These are phyloP conservation scores for Puccinia brachypodii DNA, from an alignment of 1,284 basidiomycete species.

Conservation along the genomic window DNA sequence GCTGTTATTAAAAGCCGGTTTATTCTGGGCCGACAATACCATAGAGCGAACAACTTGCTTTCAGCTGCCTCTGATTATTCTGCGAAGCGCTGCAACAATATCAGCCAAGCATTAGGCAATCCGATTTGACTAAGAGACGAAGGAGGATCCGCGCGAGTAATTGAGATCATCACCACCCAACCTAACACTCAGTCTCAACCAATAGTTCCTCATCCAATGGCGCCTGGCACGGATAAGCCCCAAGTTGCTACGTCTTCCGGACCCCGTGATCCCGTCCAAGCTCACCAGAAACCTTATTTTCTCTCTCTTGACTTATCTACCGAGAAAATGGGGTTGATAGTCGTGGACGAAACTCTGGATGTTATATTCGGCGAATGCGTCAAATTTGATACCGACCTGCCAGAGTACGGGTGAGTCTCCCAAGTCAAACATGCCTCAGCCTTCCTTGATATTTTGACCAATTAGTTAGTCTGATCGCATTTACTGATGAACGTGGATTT, in stretches of 20 bases:
- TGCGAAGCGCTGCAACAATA: not conserved
- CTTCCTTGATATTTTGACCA: slow-evolving; percentile 25
- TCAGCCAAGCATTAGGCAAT: slow-evolving; percentile 8
- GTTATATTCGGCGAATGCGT: slow-evolving; percentile 73
- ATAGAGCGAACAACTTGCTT: not conserved
- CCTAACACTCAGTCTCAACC: not conserved
- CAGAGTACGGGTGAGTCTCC: slow-evolving; percentile 79
- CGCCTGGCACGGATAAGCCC: not conserved
- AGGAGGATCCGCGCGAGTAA: not conserved
- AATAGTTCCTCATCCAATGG: slow-evolving; percentile 22
- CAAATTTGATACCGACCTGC: slow-evolving; percentile 73
- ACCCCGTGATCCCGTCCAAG: not conserved
- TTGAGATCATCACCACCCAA: not conserved
- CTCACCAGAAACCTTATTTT: slow-evolving; percentile 53
- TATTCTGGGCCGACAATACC: not conserved
- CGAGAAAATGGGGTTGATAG: slow-evolving; percentile 72
- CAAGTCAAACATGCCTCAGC: slow-evolving; percentile 61
- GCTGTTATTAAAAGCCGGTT: no score
- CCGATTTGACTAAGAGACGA: not conserved
- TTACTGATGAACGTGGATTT: not conserved
- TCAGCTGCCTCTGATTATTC: not conserved
- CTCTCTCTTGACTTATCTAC: slow-evolving; percentile 68
- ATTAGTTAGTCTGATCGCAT: not conserved
- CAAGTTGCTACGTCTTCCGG: not conserved
- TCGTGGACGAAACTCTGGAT: slow-evolving; percentile 75